These are phyloP conservation scores for Rhodotorula sp. DNA, from an alignment of 1,284 basidiomycete genomes.

Conservation along the genomic window DNA sequence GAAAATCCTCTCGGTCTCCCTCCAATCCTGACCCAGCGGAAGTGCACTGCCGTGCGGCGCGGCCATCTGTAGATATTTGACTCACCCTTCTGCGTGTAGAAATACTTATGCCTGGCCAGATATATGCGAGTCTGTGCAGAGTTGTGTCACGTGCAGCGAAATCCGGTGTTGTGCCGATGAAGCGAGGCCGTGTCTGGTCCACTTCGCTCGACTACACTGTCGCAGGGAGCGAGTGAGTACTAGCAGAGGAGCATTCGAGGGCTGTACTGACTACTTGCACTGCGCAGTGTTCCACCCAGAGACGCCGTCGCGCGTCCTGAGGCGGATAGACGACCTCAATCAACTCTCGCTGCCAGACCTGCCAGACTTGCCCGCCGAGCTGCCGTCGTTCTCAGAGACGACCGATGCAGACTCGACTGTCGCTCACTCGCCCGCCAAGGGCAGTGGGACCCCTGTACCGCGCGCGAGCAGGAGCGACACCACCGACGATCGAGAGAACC, in stretches of 20 bases:
- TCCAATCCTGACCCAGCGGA: too few relatives aligned
- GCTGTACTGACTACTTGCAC: not conserved
- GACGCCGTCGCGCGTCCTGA: constrained; percentile 42
- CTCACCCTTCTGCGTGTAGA: not conserved
- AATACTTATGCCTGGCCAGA: not conserved
- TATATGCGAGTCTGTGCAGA: not conserved
- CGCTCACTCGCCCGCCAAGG: constrained; percentile 16
- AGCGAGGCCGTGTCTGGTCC: not conserved
- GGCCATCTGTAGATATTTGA: not conserved
- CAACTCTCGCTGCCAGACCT: constrained; percentile 37
- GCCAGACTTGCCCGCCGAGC: constrained; percentile 34
- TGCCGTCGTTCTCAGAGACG: constrained; percentile 26
- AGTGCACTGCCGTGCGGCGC: too few relatives aligned
- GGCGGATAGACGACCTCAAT: constrained; percentile 34
- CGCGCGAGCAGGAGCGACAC: not conserved
- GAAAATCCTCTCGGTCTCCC: not conserved
- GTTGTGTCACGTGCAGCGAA: not conserved
- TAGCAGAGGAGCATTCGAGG: not conserved
- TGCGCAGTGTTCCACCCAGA: constrained; percentile 32
- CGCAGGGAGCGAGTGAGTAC: not conserved
- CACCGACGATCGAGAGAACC: constrained; percentile 9
- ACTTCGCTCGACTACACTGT: not conserved
- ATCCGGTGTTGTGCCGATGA: not conserved
- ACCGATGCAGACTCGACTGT: constrained; percentile 31
- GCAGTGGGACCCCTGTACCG: not conserved